Percentiles rank a stretch among this genome's conserved stretches.
Evolutionary conservation across 805 yeast species (phyloP).

Genomic region (Wickerhamomyces sydowiorum): DNA sequence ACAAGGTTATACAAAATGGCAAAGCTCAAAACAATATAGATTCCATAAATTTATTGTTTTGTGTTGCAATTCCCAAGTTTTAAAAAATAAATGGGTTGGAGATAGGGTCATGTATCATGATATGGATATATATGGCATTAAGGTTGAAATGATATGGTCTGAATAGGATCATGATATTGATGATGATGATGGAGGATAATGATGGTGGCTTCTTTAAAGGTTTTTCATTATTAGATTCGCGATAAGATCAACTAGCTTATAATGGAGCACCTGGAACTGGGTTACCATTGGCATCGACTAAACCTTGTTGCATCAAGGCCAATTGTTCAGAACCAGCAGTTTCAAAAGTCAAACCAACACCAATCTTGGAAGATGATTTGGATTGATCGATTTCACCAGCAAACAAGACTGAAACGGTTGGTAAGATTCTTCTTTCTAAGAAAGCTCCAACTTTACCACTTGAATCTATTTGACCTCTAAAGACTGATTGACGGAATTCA

Average conservation of each 20-base stretch:
- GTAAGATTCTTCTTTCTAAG: slow-evolving; percentile 89
- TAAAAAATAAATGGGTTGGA: too few species aligned
- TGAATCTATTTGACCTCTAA: slow-evolving; percentile 92
- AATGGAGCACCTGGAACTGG: slow-evolving; percentile 74
- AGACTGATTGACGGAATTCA: slow-evolving; percentile 93
- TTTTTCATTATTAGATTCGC: too few species aligned
- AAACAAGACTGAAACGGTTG: slow-evolving; percentile 83
- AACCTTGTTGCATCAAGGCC: slow-evolving; percentile 85
- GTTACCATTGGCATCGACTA: slow-evolving; percentile 78
- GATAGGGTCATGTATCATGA: neutral
- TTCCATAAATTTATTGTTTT: too few species aligned
- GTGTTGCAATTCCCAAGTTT: neutral
- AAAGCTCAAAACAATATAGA: too few species aligned
- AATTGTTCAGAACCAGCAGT: slow-evolving; percentile 92
- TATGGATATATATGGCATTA: neutral
- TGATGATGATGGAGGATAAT: neutral
- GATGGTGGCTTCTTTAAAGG: too few species aligned
- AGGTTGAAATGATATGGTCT: too few species aligned
- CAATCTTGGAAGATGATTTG: slow-evolving; percentile 73
- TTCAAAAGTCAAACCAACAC: slow-evolving; percentile 94
- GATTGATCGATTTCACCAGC: slow-evolving; percentile 90
- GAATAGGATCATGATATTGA: too few species aligned
- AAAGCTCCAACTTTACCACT: slow-evolving; percentile 86
- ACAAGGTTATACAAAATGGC: neutral
- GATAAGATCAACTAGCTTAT: slow-evolving; percentile 3